Conservation (phyloP, 768 basidiomycete genomes). For the Phylloporus arenicola region DNA sequence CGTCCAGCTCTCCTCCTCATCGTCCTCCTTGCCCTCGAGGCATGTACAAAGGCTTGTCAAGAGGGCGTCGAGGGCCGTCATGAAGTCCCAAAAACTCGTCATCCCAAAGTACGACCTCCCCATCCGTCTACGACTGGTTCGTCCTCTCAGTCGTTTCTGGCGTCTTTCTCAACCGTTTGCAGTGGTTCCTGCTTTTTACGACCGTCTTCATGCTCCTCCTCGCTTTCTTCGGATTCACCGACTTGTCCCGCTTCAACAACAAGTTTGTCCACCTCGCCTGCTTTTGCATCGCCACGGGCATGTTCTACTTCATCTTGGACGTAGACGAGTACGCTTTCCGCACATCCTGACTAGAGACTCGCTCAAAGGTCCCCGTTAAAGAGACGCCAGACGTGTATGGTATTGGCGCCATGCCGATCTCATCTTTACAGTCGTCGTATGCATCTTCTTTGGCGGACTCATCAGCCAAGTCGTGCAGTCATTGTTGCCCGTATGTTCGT, state of each 20-base stretch:
- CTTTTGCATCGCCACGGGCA: constrained; percentile 65
- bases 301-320: constrained; percentile 86
- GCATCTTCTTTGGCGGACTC: constrained; percentile 76
- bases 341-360: not conserved
- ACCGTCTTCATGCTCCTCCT: constrained; percentile 60
- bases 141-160: constrained; percentile 8
- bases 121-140: constrained; percentile 65
- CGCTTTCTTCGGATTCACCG: constrained; percentile 74
- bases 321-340: constrained; percentile 68
- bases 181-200: constrained; percentile 85
- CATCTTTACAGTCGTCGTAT: constrained; percentile 62
- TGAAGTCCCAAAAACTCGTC: constrained; percentile 63
- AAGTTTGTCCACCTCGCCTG: constrained; percentile 78
- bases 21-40: constrained; percentile 6
- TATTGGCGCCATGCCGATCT: constrained; percentile 74
- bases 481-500: constrained; percentile 53
- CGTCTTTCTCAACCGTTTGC: constrained; percentile 8
- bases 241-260: constrained; percentile 65
- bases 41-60: constrained; percentile 34
- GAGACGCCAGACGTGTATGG: constrained; percentile 78
- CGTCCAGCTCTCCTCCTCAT: constrained; percentile 7
- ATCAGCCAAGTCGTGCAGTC: constrained; percentile 81
- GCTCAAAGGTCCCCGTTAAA: constrained; percentile 23
- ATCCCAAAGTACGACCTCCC: constrained; percentile 68
- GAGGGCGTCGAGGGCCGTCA: constrained; percentile 51